Evolutionary conservation across 2,329 filamentous ascomycete genomes (phyloP).

Genomic region (Phaeoacremonium minimum): DNA sequence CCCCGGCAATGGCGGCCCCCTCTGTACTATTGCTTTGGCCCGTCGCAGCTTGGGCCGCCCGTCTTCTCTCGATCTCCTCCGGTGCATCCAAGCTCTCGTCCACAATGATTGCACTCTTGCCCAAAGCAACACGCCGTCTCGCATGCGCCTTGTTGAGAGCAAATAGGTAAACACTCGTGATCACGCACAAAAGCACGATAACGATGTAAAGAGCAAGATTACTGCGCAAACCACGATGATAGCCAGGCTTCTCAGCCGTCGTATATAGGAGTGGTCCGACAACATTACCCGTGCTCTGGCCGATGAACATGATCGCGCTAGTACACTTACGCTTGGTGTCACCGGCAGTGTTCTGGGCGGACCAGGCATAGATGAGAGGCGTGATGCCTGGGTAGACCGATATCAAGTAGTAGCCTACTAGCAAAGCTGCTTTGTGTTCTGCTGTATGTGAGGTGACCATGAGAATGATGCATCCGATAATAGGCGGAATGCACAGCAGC

Average conservation of each 20-base stretch:
- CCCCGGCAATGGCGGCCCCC: background rate
- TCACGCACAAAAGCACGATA: conserved; percentile 41
- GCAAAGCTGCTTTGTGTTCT: conserved; percentile 41
- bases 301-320: conserved; percentile 56
- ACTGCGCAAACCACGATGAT: conserved; percentile 51
- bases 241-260: conserved; percentile 52
- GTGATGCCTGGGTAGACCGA: conserved; percentile 54
- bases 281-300: conserved; percentile 59
- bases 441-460: conserved; percentile 40
- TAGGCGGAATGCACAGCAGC: conserved; percentile 50
- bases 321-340: conserved; percentile 65
- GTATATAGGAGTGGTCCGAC: conserved; percentile 61
- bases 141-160: conserved; percentile 47
- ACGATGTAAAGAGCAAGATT: conserved; percentile 57
- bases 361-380: conserved; percentile 53
- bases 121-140: conserved; percentile 17
- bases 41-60: background rate
- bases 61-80: background rate
- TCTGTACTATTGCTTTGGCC: no score
- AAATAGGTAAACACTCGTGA: conserved; percentile 28
- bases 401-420: conserved; percentile 56
- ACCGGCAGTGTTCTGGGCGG: conserved; percentile 55
- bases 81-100: background rate
- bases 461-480: conserved; percentile 51
- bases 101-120: conserved; percentile 14